These are phyloP conservation scores for Aspergillus clavatus DNA, from an alignment of 2,329 filamentous ascomycete genomes.

Conservation along the genomic window DNA sequence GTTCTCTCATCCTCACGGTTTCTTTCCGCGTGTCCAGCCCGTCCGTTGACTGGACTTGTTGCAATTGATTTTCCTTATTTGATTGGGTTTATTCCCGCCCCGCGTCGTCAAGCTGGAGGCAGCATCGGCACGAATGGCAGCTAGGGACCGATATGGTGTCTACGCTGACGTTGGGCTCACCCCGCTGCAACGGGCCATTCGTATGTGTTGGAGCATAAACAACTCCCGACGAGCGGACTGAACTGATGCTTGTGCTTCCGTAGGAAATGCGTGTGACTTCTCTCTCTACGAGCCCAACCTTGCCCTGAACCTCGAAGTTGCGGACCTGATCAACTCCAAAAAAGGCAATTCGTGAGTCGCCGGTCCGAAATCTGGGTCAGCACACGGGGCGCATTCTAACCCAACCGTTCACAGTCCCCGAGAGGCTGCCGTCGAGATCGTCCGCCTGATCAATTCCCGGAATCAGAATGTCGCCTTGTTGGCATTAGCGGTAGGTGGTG, in stretches of 20 bases:
- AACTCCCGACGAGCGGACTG: not conserved
- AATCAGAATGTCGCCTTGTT: constrained; percentile 93
- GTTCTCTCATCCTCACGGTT: not conserved
- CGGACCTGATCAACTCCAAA: constrained; percentile 94
- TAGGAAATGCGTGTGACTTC: constrained; percentile 87
- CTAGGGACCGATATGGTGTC: constrained; percentile 86
- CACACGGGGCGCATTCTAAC: constrained; percentile 20
- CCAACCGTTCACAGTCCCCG: constrained; percentile 63
- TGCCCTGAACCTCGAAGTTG: constrained; percentile 90
- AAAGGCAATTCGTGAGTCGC: constrained; percentile 73
- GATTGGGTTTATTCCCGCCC: constrained; percentile 3
- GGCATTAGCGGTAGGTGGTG: constrained; percentile 61
- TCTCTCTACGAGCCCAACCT: constrained; percentile 98
- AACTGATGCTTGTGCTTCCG: constrained; percentile 12
- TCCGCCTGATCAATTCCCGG: constrained; percentile 91
- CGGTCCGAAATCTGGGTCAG: not conserved
- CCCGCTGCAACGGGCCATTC: constrained; percentile 89
- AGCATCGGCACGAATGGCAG: constrained; percentile 88
- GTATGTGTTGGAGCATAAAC: constrained; percentile 39
- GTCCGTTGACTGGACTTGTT: not conserved
- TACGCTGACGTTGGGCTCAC: constrained; percentile 74
- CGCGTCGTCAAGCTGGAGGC: constrained; percentile 68
- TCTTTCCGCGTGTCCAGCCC: not conserved
- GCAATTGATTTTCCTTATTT: constrained; percentile 3
- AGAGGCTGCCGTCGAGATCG: constrained; percentile 89